Evolutionary conservation across 371 early-diverging fungal species (phyloP), one percentile per base, ranked within the genome.

Genomic region (Syncephalastrum racemosum): DNA sequence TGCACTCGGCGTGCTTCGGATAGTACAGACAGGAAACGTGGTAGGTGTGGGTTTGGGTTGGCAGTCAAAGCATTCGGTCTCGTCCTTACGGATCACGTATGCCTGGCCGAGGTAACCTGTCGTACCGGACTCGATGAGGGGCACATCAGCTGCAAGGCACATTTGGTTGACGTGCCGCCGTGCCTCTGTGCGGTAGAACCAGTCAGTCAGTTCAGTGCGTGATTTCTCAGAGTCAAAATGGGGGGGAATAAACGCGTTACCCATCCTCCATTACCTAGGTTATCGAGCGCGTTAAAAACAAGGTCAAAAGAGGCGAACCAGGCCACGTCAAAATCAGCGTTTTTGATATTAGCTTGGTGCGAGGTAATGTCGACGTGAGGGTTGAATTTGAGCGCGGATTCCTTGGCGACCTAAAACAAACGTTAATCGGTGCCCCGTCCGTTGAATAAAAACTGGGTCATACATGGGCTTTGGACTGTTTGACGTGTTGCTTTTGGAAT

Each of bases 231-330:
- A n/a, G n/a, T n/a, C n/a, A n/a, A n/a, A n/a, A n/a, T n/a, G n/a
- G n/a, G n/a, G n/a, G n/a, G n/a, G n/a, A n/a, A 18, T 14, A 44
- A 15, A 23, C 16, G 22, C 46, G 22, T 39, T 46, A n/a, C n/a
- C n/a, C n/a, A n/a, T n/a, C n/a, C n/a, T 16, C 13, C 16, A 63
- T 50, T 82, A 91, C 93, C 91, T n/a, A 97, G 68, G 73, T 99
- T 99, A 70, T 99, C 99, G 40, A 99, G 76, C 12, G 99, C 99
- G 69, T 98, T 99, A 62, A 99, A 79, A 12, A 99, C 97, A n/a
- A 99, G 63, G 52, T 94, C 89, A 61, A 99, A 99, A 1, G 74
- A 62, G 20, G 81, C 75, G 70, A 98, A 99, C 94, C 97, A 99
- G 24, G 82, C 81, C 4, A 93, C 75, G 55, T 85, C 86, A 58